phyloP scores from a whole-genome alignment of 495 filamentous ascomycete genomes.

The Aspergillus saccharolyticus region DNA sequence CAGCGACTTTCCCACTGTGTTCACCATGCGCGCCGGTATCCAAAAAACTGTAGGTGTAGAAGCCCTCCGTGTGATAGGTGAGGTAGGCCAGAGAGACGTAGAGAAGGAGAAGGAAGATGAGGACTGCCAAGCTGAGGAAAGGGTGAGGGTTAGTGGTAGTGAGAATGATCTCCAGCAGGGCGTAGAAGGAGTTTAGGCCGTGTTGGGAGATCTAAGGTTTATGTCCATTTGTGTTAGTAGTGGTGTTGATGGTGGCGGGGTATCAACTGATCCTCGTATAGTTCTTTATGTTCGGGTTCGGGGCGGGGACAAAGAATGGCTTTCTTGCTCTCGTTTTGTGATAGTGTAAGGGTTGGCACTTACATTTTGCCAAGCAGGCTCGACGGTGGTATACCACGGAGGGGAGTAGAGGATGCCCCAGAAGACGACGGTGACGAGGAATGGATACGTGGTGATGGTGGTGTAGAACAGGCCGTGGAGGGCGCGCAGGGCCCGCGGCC shows the following conservation, averaged over 20 bases:
- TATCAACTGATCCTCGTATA: neutral
- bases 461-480: slow-evolving; percentile 63
- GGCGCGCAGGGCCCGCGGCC: slow-evolving; percentile 57
- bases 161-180: slow-evolving; percentile 65
- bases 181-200: slow-evolving; percentile 65
- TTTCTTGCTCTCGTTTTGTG: too few species aligned
- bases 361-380: slow-evolving; percentile 63
- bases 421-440: slow-evolving; percentile 59
- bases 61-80: slow-evolving; percentile 60
- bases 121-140: slow-evolving; percentile 30
- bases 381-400: slow-evolving; percentile 46
- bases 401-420: slow-evolving; percentile 41
- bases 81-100: slow-evolving; percentile 75
- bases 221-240: too few species aligned
- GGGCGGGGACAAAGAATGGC: neutral
- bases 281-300: neutral
- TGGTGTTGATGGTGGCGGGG: too few species aligned
- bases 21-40: slow-evolving; percentile 47
- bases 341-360: neutral
- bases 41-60: slow-evolving; percentile 73
- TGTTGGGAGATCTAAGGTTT: slow-evolving; percentile 61
- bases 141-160: slow-evolving; percentile 54
- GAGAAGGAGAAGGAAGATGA: slow-evolving; percentile 51
- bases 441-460: slow-evolving; percentile 62
- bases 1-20: slow-evolving; percentile 39